phyloP scores from a whole-genome alignment of 768 basidiomycete genomes.

The Lyophyllum atratum region DNA sequence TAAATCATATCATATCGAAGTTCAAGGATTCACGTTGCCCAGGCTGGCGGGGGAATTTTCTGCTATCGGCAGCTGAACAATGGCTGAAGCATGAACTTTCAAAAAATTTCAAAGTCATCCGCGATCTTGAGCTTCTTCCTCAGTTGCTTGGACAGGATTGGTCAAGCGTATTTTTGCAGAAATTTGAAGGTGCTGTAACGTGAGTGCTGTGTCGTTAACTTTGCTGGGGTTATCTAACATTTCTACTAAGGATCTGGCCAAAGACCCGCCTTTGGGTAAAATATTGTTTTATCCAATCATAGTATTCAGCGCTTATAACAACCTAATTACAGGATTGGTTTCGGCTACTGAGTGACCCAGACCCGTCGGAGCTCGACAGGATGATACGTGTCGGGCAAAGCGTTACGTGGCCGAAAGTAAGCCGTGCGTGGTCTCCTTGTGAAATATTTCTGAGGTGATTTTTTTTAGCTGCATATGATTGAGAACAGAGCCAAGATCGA shows the following conservation, averaged over 20 bases:
- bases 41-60: constrained; percentile 96
- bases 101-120: constrained; percentile 97
- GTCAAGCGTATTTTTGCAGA: constrained; percentile 94
- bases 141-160: constrained; percentile 91
- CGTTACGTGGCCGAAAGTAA: constrained; percentile 97
- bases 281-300: constrained; percentile 2
- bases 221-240: constrained; percentile 3
- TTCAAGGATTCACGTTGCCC: background rate
- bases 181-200: constrained; percentile 89
- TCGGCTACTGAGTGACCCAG: constrained; percentile 81
- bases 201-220: constrained; percentile 42
- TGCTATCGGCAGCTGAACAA: constrained; percentile 90
- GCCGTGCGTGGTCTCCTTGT: constrained; percentile 9
- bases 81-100: constrained; percentile 94
- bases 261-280: constrained; percentile 74
- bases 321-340: constrained; percentile 71
- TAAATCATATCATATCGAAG: background rate
- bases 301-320: background rate
- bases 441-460: background rate
- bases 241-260: constrained; percentile 70
- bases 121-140: constrained; percentile 95
- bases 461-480: constrained; percentile 83
- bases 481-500: constrained; percentile 88
- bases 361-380: constrained; percentile 73
- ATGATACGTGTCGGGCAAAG: constrained; percentile 87